Evolutionary conservation across 305 asterid species (phyloP).

Genomic region (Fraxinus ornus): DNA sequence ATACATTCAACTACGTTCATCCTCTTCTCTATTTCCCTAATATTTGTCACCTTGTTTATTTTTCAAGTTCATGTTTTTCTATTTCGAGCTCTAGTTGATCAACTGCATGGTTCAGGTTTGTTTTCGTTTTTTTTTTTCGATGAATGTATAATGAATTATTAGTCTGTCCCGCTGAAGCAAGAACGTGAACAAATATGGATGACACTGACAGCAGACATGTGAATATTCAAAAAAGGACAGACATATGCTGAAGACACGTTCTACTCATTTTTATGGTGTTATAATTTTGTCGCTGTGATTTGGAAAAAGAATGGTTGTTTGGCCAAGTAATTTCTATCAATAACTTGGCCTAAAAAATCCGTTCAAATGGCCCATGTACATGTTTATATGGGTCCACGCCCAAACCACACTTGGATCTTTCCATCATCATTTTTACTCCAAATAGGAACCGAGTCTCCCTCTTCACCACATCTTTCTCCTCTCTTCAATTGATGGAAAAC

Average conservation of each 20-base stretch:
- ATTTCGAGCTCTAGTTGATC: not conserved
- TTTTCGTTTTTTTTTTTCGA: not conserved
- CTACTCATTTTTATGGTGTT: not conserved
- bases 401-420: not conserved
- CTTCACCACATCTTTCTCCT: not conserved
- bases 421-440: not conserved
- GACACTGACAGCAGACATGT: not conserved
- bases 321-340: not conserved
- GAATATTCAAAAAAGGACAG: not conserved
- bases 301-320: not conserved
- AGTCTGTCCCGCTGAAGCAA: not conserved
- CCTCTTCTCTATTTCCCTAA: not conserved
- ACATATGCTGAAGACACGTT: not conserved
- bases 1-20: not conserved
- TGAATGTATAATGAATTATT: not conserved
- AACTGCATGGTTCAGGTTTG: not conserved
- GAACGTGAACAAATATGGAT: not conserved
- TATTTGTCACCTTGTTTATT: not conserved
- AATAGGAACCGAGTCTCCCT: not conserved
- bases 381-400: not conserved
- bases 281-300: not conserved
- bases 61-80: not conserved
- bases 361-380: not conserved
- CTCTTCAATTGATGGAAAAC: not conserved
- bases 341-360: not conserved